Base-by-base conservation (phyloP, 140 eudicot genomes). In the Erigeron philadelphicus region DNA sequence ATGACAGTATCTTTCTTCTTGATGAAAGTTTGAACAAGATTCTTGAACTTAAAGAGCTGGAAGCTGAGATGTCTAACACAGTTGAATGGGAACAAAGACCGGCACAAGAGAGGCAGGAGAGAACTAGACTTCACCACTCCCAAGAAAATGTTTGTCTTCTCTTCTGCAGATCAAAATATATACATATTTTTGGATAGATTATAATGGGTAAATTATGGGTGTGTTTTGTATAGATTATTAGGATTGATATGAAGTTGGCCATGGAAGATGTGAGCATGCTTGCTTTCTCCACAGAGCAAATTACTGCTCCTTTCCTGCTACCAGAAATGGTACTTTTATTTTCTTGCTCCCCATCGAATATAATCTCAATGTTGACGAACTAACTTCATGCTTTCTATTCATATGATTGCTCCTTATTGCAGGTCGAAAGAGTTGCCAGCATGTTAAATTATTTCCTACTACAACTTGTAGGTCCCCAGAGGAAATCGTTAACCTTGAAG, bases 31-130 rank as follows among this genome's bases (percentile, higher is more conserved):
- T 93, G 9, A 93, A 93, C 78, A 93, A 93, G 79, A 93, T 93
- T 76, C 98, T 89, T 73, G 98, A 93, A 79, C 88, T 82, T 61
- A 93, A 93, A 85, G 96, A 82, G 60, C 66, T 93, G 31, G 98
- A 93, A 85, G 96, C 98, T 69, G 98, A 93, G 81, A 93, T 93
- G 98, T 85, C 98, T 45, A 93, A 93, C 77, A 93, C 94, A 0
- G 81, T 54, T 25, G 98, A 89, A 81, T 93, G 98, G 98, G 96
- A 93, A 81, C 84, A 78, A 65, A 86, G 98, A 77, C 87, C 98
- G 40, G 86, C 93, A 72, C 93, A 93, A 73, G 98, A 93, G 81
- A 89, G 96, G 76, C 98, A 93, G 85, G 98, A 89, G 90, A 89
- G 98, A 82, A 93, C 98, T 61, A 92, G 96, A 46, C 87, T 84